Percentiles rank a stretch among this genome's conserved stretches.
These are phyloP conservation scores for Isabelozyma gotoi DNA, from an alignment of 805 yeast species.

Conservation along the genomic window DNA sequence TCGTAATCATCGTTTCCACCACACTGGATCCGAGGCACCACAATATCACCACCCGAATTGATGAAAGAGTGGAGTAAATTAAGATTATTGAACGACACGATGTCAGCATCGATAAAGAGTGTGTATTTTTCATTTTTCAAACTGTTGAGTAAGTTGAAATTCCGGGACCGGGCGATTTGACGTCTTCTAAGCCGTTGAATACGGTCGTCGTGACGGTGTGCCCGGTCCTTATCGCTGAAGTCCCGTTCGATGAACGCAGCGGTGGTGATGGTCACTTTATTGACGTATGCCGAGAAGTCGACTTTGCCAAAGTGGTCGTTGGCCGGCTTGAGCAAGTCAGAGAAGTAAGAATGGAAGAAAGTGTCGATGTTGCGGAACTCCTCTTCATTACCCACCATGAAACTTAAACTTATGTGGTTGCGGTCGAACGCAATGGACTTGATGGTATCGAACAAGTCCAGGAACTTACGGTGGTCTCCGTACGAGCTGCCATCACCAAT, in stretches of 20 bases:
- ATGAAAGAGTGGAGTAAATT: constrained; percentile 27
- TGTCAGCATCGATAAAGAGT: constrained; percentile 38
- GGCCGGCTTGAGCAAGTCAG: constrained; percentile 10
- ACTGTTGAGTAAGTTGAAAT: constrained; percentile 28
- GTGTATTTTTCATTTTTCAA: constrained; percentile 30
- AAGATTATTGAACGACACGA: constrained; percentile 19
- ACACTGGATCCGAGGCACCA: constrained; percentile 34
- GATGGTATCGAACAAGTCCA: constrained; percentile 31
- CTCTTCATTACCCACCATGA: constrained; percentile 27
- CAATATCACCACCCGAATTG: constrained; percentile 27
- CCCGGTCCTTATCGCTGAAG: constrained; percentile 11
- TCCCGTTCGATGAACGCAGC: constrained; percentile 36
- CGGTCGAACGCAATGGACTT: constrained; percentile 21
- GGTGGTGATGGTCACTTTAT: constrained; percentile 23
- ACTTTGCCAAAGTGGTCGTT: neutral
- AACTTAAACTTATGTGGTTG: constrained; percentile 25
- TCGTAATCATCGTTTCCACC: constrained; percentile 33
- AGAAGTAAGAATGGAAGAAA: constrained; percentile 14
- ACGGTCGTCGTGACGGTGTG: constrained; percentile 22
- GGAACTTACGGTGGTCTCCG: constrained; percentile 32
- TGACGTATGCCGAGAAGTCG: neutral
- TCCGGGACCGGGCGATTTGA: constrained; percentile 35
- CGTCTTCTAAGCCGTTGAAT: constrained; percentile 36
- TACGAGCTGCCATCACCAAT: constrained; percentile 32
- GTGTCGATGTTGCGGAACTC: constrained; percentile 21